Percentiles rank a stretch among this genome's conserved stretches.
Evolutionary conservation across 2,329 filamentous ascomycete species (phyloP).

Genomic region (Hypoxylon sp.): DNA sequence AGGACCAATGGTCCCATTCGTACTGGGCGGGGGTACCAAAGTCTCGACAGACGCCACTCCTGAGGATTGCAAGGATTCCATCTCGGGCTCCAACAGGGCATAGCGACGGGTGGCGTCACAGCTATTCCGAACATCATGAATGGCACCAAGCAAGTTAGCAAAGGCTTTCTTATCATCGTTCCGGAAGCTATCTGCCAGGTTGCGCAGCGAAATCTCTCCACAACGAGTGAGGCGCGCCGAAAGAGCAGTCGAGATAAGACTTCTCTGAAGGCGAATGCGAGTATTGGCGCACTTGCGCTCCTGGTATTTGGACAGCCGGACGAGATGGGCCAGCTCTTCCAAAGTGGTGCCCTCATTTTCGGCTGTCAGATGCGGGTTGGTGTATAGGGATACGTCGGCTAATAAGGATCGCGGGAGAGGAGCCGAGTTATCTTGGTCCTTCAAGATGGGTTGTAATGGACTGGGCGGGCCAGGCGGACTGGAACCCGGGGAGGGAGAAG

Average conservation of each 20-base stretch:
- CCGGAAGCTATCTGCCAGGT: constrained; percentile 81
- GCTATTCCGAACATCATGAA: constrained; percentile 82
- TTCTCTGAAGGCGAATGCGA: constrained; percentile 78
- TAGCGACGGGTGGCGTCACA: constrained; percentile 78
- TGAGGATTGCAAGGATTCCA: constrained; percentile 70
- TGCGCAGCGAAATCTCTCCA: constrained; percentile 79
- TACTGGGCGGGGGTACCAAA: constrained; percentile 61
- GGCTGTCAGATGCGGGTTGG: constrained; percentile 69
- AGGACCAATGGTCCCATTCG: constrained; percentile 52
- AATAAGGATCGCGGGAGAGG: constrained; percentile 67
- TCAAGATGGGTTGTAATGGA: constrained; percentile 50
- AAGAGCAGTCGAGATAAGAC: constrained; percentile 78
- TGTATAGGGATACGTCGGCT: constrained; percentile 74
- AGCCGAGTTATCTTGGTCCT: constrained; percentile 58
- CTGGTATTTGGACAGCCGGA: constrained; percentile 82
- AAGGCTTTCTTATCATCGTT: constrained; percentile 84
- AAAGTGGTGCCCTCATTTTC: constrained; percentile 76
- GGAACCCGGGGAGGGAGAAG: constrained; percentile 36
- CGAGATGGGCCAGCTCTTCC: constrained; percentile 81
- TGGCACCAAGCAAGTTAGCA: constrained; percentile 78
- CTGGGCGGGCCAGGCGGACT: constrained; percentile 43
- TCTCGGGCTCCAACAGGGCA: constrained; percentile 77
- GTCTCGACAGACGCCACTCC: constrained; percentile 63
- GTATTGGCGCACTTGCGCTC: constrained; percentile 82
- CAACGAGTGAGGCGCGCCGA: constrained; percentile 80